Base-by-base conservation (phyloP, 2,329 filamentous ascomycete genomes). In the Cladosporium sphaerospermum region DNA sequence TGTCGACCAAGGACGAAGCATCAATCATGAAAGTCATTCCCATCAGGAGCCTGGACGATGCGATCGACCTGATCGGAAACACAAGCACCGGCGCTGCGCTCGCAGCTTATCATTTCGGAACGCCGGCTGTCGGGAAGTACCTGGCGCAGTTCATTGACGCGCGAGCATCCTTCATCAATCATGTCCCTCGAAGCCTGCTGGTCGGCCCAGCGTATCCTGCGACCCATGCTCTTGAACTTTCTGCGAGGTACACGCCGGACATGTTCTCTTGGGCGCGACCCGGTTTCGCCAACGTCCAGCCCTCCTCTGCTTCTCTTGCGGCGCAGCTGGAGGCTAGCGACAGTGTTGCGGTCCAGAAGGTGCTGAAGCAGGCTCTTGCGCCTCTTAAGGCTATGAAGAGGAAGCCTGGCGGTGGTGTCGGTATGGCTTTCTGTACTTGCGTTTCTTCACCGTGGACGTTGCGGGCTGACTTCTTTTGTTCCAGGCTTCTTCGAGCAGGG, bases 101-200 rank as follows among this genome's bases (percentile, higher is more conserved):
- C 1, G 77, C 77, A 16, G 70, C 74, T 2, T 83, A 81, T 59
- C 69, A 78, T 56, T 84, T 82, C 61, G 74, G 75, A 9, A 68
- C 69, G 18, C 69, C 75, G 0, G 57, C 69, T 1, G 68, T 76
- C 2, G 78, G 75, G 13, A 85, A 84, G 62, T 85, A 84, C 57
- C 70, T 85, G 4, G 71, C 73, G 7, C 79, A 84, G 57, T 82
- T 79, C 63, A 67, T 84, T 34, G 61, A 71, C 8, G 70, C 79
- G 2, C 68, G 75, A 10, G 62, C 75, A 0, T 75, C 77, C 0
- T 79, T 77, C 61, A 68, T 80, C 52, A 85, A 85, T 62, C 76
- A 82, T 49, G 73, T 85, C 6, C 81, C 82, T 0, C 57, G 69
- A 2, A 72, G 78, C 33, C 67, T 85, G 2, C 73, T 85, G 3